A percentile compares a stretch with the other conserved stretches of the same genome.
phyloP scores from a whole-genome alignment of 164 flowering plant genomes.

The Santalum album region DNA sequence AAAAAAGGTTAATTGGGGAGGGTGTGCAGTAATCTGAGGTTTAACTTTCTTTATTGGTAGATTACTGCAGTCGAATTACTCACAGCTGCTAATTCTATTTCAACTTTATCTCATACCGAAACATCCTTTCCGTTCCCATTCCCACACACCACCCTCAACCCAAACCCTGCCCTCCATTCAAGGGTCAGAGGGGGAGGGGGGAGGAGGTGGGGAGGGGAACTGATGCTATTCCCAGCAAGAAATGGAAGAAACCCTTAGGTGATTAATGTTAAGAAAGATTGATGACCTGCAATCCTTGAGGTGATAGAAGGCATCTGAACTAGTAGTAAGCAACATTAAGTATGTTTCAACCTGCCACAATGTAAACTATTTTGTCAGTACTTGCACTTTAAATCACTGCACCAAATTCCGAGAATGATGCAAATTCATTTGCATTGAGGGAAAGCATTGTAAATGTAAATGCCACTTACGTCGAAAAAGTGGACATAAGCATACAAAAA shows the following conservation, averaged over 20 bases:
- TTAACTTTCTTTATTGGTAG: too few species aligned
- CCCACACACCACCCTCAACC: too few species aligned
- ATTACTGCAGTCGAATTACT: too few species aligned
- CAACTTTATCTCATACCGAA: too few species aligned
- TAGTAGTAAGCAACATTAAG: constrained; percentile 86
- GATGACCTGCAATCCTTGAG: constrained; percentile 92
- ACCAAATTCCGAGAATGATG: not conserved
- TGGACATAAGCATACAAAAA: constrained; percentile 91
- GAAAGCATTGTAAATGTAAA: constrained; percentile 1
- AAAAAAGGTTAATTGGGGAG: not conserved
- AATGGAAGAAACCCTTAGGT: too few species aligned
- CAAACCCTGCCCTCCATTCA: too few species aligned
- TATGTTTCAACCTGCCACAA: constrained; percentile 75
- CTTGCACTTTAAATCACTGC: not conserved
- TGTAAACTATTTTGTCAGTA: not conserved
- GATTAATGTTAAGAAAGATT: not conserved
- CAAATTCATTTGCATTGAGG: not conserved
- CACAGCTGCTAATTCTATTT: too few species aligned
- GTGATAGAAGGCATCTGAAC: constrained; percentile 93
- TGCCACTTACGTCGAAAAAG: constrained; percentile 81
- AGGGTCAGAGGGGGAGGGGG: too few species aligned
- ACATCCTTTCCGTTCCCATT: too few species aligned
- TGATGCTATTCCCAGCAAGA: too few species aligned
- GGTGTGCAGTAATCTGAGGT: not conserved
- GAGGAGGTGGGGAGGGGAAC: too few species aligned